A percentile compares a stretch with the other conserved stretches of the same genome.
These are phyloP conservation scores for Colletotrichum brevisporum DNA, from an alignment of 2,329 filamentous ascomycete species.

Conservation along the genomic window DNA sequence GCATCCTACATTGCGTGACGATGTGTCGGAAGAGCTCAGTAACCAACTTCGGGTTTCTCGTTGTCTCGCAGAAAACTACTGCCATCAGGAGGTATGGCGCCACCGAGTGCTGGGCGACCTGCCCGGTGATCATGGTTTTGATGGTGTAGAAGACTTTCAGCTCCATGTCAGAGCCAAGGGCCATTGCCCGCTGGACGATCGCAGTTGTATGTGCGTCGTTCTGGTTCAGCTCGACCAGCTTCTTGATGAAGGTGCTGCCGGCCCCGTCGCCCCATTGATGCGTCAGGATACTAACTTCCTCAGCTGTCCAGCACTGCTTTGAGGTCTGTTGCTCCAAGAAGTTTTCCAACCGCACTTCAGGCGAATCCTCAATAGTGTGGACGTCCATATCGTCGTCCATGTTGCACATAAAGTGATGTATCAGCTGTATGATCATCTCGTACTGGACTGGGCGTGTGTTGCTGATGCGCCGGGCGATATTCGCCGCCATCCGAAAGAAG, in stretches of 20 bases:
- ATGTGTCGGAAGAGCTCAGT: conserved; percentile 60
- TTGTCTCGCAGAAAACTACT: conserved; percentile 64
- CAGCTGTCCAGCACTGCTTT: conserved; percentile 59
- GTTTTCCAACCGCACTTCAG: conserved; percentile 55
- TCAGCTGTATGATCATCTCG: conserved; percentile 65
- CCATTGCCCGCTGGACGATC: conserved; percentile 72
- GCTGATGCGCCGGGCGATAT: conserved; percentile 64
- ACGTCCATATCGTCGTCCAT: conserved; percentile 56
- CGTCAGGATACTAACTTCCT: conserved; percentile 63
- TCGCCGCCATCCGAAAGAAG: conserved; percentile 68
- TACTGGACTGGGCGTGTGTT: conserved; percentile 68
- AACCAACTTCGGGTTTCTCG: conserved; percentile 51
- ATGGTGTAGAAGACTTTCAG: conserved; percentile 67
- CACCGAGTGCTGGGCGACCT: conserved; percentile 61
- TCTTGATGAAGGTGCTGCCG: conserved; percentile 73
- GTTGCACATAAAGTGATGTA: conserved; percentile 59
- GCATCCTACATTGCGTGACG: conserved; percentile 56
- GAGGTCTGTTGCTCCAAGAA: conserved; percentile 48
- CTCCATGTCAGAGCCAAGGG: conserved; percentile 66
- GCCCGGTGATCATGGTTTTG: conserved; percentile 66
- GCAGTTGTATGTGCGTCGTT: conserved; percentile 64
- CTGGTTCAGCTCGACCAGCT: conserved; percentile 74
- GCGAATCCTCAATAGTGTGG: conserved; percentile 55
- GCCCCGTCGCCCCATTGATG: conserved; percentile 55
- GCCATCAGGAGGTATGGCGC: conserved; percentile 72